A percentile compares a stretch with the other conserved stretches of the same genome.
phyloP scores from a whole-genome alignment of 2,329 filamentous ascomycete species.

The Arachnomyces sp. region DNA sequence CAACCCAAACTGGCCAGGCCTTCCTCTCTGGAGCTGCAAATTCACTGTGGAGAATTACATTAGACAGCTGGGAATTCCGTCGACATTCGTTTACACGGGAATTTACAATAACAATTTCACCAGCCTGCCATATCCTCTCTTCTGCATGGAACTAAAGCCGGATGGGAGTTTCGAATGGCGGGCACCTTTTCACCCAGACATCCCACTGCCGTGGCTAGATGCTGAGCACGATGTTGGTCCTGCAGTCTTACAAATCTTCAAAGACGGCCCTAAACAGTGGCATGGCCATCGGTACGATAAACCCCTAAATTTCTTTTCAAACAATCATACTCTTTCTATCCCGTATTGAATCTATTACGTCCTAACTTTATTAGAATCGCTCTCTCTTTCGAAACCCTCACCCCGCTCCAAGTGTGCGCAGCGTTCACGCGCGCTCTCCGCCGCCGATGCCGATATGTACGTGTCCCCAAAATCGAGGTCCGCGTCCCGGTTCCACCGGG shows the following conservation, averaged over 20 bases:
- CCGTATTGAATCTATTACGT: no score
- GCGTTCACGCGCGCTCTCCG: slow-evolving; percentile 73
- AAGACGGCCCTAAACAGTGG: slow-evolving; percentile 84
- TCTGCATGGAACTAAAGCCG: slow-evolving; percentile 81
- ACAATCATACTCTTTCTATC: no score
- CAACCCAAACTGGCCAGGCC: slow-evolving; percentile 65
- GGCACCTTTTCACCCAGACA: slow-evolving; percentile 85
- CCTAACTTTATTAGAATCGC: slow-evolving; percentile 56
- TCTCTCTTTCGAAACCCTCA: slow-evolving; percentile 82
- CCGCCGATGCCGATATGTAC: slow-evolving; percentile 69
- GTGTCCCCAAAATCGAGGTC: slow-evolving; percentile 66
- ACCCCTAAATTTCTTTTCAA: slow-evolving; percentile 9
- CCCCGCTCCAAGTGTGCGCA: slow-evolving; percentile 71
- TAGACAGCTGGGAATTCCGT: slow-evolving; percentile 69
- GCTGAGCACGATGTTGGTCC: slow-evolving; percentile 94
- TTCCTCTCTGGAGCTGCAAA: slow-evolving; percentile 89
- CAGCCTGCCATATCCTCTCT: slow-evolving; percentile 81
- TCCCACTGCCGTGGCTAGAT: slow-evolving; percentile 88
- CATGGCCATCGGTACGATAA: slow-evolving; percentile 57
- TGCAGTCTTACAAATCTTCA: slow-evolving; percentile 87
- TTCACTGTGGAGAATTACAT: slow-evolving; percentile 90
- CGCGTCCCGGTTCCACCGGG: slow-evolving; percentile 79
- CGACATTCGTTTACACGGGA: slow-evolving; percentile 91
- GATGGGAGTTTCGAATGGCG: slow-evolving; percentile 89
- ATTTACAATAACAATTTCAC: slow-evolving; percentile 99